Base-by-base conservation (phyloP, 164 flowering plant species). In the Vitis vinifera region DNA sequence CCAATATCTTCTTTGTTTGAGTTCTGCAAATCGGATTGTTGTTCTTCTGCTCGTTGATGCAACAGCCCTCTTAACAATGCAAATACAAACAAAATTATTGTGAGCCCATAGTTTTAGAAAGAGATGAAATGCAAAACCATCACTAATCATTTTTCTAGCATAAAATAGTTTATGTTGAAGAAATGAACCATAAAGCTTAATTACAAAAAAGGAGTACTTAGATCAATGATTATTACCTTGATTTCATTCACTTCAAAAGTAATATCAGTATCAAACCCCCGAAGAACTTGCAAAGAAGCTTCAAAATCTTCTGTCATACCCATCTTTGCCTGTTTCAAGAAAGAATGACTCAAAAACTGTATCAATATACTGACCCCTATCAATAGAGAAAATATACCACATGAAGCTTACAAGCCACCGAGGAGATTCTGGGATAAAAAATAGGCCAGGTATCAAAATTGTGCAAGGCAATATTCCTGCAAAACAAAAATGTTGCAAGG, bases 371-470 rank as follows among this genome's bases (percentile, higher is more conserved):
- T 12, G 1, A 17, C 14, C 48, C 27, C 27, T 23, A 29, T 30
- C 55, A 29, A n/a, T 14, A 48, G 55, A 55, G 58, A 61, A 56
- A 73, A 59, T 9, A 31, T 50, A 73, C 62, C 55, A 66, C 30
- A 61, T 55, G 57, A 68, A 55, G 13, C 88, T 84, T 80, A 92
- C 98, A 87, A 94, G 87, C 98, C 98, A 92, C 55, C 98, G 84
- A 59, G 98, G 98, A 75, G 98, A 94, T 78, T 94, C 97, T 29
- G 98, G 98, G 76, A 94, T 87, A 83, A 94, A 94, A 84, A 94
- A 94, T 8, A 94, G 85, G 17, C 87, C 98, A 63, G 97, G 97
- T 74, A 94, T 94, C 83, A 94, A 78, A 66, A 89, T 76, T 47
- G 91, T 81, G 77, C 97, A 89, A 14, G 98, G 98, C 69, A 94